These are phyloP conservation scores for Dryadomyces quercus-mongolicae DNA, from an alignment of 2,329 filamentous ascomycete species.

Conservation along the genomic window DNA sequence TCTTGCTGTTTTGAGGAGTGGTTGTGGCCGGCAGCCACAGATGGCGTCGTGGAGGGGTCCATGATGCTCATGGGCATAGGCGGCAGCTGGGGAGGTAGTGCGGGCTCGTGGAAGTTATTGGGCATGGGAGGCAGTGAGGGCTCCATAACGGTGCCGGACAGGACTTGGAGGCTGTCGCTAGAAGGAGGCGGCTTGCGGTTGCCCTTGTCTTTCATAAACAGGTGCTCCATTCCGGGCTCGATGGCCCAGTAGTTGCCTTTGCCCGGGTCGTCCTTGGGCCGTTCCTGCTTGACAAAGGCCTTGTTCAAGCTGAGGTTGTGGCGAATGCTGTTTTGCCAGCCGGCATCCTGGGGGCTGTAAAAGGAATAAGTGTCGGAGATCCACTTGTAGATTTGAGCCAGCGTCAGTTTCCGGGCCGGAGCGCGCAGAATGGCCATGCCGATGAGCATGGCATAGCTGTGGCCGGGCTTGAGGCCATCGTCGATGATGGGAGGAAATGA, in stretches of 20 bases:
- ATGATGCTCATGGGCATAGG: conserved; percentile 16
- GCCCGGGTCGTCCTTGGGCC: conserved; percentile 91
- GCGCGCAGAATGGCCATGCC: conserved; percentile 93
- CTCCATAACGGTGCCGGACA: conserved; percentile 40
- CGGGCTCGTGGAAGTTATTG: conserved; percentile 28
- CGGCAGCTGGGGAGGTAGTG: conserved; percentile 33
- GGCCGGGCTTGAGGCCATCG: conserved; percentile 76
- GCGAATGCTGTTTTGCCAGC: conserved; percentile 98
- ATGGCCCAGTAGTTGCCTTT: conserved; percentile 98
- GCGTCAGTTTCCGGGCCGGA: conserved; percentile 68
- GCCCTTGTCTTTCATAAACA: conserved; percentile 82
- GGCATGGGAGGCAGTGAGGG: conserved; percentile 29
- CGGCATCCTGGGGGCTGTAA: conserved; percentile 72
- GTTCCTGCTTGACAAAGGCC: conserved; percentile 88
- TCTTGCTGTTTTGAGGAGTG: conserved; percentile 29
- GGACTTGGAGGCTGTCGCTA: conserved; percentile 45
- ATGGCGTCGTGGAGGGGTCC: conserved; percentile 4
- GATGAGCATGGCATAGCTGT: conserved; percentile 91
- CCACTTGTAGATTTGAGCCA: conserved; percentile 98
- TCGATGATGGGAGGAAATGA: conserved; percentile 76
- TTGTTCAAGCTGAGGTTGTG: conserved; percentile 97
- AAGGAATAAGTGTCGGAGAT: conserved; percentile 91
- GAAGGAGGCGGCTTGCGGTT: conserved; percentile 43
- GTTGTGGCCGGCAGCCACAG: conserved; percentile 4
- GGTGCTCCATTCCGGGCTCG: conserved; percentile 73